Conservation (phyloP, 2,329 filamentous ascomycete species). For the Dendrostoma leiphaemia region DNA sequence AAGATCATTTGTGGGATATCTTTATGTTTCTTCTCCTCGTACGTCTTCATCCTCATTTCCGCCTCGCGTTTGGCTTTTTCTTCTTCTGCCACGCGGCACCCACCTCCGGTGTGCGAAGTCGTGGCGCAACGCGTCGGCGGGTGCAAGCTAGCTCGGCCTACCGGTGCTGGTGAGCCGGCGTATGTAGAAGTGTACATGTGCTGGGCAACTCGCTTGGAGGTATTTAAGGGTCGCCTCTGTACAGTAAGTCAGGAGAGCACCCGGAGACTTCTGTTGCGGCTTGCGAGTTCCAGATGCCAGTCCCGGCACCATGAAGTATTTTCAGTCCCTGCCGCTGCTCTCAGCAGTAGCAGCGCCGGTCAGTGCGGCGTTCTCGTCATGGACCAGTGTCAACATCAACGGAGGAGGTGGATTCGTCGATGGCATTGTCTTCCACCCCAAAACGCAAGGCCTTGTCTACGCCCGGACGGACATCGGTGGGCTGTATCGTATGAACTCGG, state of each 20-base stretch:
- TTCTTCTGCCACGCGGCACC: background rate
- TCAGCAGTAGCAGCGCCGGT: constrained; percentile 24
- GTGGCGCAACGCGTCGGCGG: background rate
- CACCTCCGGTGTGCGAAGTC: background rate
- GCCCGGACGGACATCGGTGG: constrained; percentile 58
- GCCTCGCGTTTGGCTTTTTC: background rate
- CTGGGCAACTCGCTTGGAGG: background rate
- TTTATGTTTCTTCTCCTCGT: background rate
- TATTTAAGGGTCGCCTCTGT: background rate
- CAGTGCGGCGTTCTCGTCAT: constrained; percentile 25
- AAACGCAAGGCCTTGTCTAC: constrained; percentile 48
- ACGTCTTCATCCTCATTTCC: background rate
- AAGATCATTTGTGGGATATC: constrained; percentile 20
- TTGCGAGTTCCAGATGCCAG: background rate
- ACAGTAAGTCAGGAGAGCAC: too few relatives aligned
- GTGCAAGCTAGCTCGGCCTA: background rate
- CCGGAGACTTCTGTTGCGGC: background rate
- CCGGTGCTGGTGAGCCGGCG: background rate
- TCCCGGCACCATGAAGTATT: constrained; percentile 16
- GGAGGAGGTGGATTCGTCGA: constrained; percentile 57
- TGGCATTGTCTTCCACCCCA: constrained; percentile 56
- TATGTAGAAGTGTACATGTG: too few relatives aligned
- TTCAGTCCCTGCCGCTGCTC: constrained; percentile 22
- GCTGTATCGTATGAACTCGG: constrained; percentile 51
- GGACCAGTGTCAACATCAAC: constrained; percentile 40